These are phyloP conservation scores for Cardamine occulta DNA, from an alignment of 345 rosid genomes.

Conservation along the genomic window DNA sequence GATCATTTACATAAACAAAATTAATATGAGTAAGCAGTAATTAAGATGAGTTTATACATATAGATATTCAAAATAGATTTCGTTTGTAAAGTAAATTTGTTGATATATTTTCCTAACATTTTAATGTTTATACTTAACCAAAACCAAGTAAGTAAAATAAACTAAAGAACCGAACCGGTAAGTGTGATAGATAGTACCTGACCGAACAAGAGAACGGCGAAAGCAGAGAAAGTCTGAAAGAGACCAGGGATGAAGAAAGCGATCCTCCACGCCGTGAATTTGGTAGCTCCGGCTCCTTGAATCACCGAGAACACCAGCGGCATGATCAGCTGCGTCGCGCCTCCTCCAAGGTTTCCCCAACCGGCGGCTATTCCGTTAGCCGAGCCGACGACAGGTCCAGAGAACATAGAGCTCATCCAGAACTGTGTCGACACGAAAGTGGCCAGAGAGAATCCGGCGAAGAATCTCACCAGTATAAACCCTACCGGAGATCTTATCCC, in stretches of 20 bases:
- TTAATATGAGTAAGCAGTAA: neutral
- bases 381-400: constrained; percentile 66
- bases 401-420: constrained; percentile 98
- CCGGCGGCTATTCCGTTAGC: constrained; percentile 92
- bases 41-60: too few relatives aligned
- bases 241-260: constrained; percentile 84
- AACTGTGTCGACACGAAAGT: constrained; percentile 92
- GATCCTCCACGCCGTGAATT: constrained; percentile 90
- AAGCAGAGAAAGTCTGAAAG: constrained; percentile 71
- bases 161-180: neutral
- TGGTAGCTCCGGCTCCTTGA: constrained; percentile 52
- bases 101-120: too few relatives aligned
- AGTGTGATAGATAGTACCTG: constrained; percentile 47
- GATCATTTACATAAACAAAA: neutral
- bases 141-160: constrained; percentile 4
- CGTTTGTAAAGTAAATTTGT: neutral
- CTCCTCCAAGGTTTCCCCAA: constrained; percentile 96
- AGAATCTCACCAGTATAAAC: constrained; percentile 71
- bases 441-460: constrained; percentile 78
- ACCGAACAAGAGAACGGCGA: constrained; percentile 69
- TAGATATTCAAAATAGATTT: too few relatives aligned
- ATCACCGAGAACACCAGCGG: constrained; percentile 67
- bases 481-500: constrained; percentile 64
- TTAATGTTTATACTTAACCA: too few relatives aligned
- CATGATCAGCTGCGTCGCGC: constrained; percentile 91